Conservation (phyloP, 2,329 filamentous ascomycete genomes). For the Exophiala bonariae region DNA sequence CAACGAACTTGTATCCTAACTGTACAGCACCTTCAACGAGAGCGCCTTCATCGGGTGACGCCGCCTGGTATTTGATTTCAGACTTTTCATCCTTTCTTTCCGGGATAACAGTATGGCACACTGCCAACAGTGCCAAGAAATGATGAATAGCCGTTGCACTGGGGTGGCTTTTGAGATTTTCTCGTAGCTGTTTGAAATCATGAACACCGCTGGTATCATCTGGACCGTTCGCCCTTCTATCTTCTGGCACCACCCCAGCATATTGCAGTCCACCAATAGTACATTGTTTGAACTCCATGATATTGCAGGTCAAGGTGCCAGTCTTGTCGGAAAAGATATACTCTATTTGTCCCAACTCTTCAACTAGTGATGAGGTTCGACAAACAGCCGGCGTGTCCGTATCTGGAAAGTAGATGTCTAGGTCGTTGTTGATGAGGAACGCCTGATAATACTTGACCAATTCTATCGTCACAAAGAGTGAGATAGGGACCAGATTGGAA, state of each 20-base stretch:
- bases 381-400: conserved; percentile 95
- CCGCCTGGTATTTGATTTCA: conserved; percentile 94
- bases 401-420: conserved; percentile 97
- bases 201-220: conserved; percentile 72
- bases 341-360: conserved; percentile 96
- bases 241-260: conserved; percentile 86
- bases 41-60: conserved; percentile 96
- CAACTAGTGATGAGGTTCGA: conserved; percentile 91
- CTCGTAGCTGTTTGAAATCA: conserved; percentile 73
- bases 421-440: conserved; percentile 94
- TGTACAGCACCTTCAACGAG: conserved; percentile 85
- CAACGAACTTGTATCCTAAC: conserved; percentile 86
- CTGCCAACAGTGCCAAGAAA: conserved; percentile 82
- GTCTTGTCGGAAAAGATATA: conserved; percentile 99
- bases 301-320: conserved; percentile 93
- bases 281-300: conserved; percentile 98
- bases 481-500: conserved; percentile 94
- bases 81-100: conserved; percentile 78
- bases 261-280: conserved; percentile 94
- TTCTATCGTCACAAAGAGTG: conserved; percentile 95
- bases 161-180: conserved; percentile 66
- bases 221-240: conserved; percentile 78
- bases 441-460: conserved; percentile 98
- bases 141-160: conserved; percentile 70
- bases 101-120: conserved; percentile 96